Evolutionary conservation across 768 basidiomycete species (phyloP), one percentile per base, ranked within the genome.

Genomic region (Neoboletus brunneissimus): DNA sequence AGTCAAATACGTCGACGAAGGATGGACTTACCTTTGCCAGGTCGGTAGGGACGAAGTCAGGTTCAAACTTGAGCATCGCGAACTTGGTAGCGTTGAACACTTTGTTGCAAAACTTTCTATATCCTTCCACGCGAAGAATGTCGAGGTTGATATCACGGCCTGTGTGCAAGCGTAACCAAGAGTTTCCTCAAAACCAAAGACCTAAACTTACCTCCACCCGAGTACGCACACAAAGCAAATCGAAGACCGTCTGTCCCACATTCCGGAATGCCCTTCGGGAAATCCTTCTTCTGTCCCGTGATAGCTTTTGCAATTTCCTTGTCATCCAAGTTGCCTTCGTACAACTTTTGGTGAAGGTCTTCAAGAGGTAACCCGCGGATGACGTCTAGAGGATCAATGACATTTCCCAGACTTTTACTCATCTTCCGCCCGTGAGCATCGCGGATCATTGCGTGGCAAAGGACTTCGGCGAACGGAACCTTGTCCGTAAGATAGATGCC

Each of bases 101-200:
- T 79, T 98, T 98, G 78, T 99, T 99, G 78, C 97, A 98, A 79
- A 99, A 99, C 74, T 98, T 98, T 73, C 97, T 86, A 73, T 98
- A 98, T 2, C 95, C 97, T 74, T 98, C 95, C 32, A 98, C 94
- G 51, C 94, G 87, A 59, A 93, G 74, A 63, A 99, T 94, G 69
- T 98, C 94, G 58, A 99, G 77, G 71, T 98, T 97, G 77, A 99
- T 96, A 73, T 98, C 96, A 44, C 95, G 90, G 29, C 94, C 94
- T 94, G 56, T 9, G 41, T 50, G 37, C 15, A 43, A 16, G n/a
- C 32, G 40, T 58, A 48, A 27, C 3, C 11, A 25, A 42, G 4
- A 13, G 3, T 22, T 32, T 35, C 37, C 37, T 50, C 15, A 2
- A 5, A 40, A 34, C 2, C 25, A 22, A 31, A 27, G 15, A 6